Percentiles rank a stretch among this genome's conserved stretches.
These are phyloP conservation scores for Lyophyllum decastes DNA, from an alignment of 768 basidiomycete species.

Conservation along the genomic window DNA sequence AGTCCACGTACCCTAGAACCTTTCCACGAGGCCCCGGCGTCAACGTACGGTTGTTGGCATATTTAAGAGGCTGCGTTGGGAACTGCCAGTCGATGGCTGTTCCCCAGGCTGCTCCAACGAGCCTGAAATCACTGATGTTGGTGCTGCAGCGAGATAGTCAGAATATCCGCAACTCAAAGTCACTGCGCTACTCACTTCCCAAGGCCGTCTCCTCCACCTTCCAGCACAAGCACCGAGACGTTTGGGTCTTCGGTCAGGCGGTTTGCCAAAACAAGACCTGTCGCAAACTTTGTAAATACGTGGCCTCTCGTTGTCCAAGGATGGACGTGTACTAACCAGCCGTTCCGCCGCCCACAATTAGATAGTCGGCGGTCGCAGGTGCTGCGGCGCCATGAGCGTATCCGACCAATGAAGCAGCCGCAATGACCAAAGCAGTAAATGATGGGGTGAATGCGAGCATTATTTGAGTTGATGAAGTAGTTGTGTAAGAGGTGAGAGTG, in stretches of 20 bases:
- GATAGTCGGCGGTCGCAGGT: neutral
- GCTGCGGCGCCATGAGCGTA: neutral
- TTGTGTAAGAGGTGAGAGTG: neutral
- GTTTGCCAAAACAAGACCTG: neutral
- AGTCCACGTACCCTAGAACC: neutral
- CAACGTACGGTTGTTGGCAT: constrained; percentile 1
- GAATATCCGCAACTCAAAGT: neutral
- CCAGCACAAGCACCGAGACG: neutral
- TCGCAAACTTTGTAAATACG: neutral
- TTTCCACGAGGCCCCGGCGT: neutral
- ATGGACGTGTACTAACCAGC: neutral
- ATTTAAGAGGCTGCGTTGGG: neutral
- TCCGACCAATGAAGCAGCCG: neutral
- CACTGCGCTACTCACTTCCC: neutral
- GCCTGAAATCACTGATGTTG: constrained; percentile 1
- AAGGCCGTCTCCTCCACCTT: constrained; percentile 1
- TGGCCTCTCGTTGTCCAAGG: neutral
- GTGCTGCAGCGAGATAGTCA: neutral
- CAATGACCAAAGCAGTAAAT: neutral
- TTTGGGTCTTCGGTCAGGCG: neutral
- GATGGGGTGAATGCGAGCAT: neutral
- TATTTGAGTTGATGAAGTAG: neutral
- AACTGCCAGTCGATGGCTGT: neutral
- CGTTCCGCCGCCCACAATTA: neutral
- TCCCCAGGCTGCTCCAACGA: constrained; percentile 2